Percentiles rank a stretch among this genome's conserved stretches.
phyloP scores from a whole-genome alignment of 2,329 filamentous ascomycete genomes.

The Berkeleyomyces rouxiae region DNA sequence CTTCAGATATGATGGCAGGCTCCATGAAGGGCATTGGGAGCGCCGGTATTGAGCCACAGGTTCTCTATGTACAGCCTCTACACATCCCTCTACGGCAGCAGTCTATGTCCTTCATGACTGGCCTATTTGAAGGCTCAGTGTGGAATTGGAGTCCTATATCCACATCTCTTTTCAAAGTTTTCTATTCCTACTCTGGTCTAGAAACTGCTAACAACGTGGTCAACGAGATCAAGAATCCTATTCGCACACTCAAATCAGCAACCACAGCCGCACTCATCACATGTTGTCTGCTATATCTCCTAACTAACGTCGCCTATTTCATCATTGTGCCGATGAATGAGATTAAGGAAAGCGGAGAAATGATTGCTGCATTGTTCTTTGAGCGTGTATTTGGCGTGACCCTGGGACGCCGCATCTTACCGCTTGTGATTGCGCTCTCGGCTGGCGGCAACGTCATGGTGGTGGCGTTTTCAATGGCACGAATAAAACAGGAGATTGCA shows the following conservation, averaged over 20 bases:
- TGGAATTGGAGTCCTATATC: slow-evolving; percentile 55
- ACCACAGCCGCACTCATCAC: slow-evolving; percentile 43
- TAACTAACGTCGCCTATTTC: slow-evolving; percentile 47
- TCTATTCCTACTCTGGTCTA: slow-evolving; percentile 52
- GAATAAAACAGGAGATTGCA: slow-evolving; percentile 57
- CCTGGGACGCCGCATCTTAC: slow-evolving; percentile 40
- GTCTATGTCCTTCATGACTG: slow-evolving; percentile 27
- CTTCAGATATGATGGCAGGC: not conserved
- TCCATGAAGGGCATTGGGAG: not conserved
- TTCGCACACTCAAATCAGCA: slow-evolving; percentile 47
- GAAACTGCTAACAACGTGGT: slow-evolving; percentile 54
- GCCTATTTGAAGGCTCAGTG: slow-evolving; percentile 45
- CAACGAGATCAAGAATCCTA: slow-evolving; percentile 53
- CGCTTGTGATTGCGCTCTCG: slow-evolving; percentile 48
- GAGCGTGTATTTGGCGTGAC: slow-evolving; percentile 42
- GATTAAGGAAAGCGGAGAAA: slow-evolving; percentile 47
- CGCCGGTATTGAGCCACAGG: not conserved
- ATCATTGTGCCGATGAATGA: slow-evolving; percentile 50
- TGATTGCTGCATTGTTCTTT: slow-evolving; percentile 53
- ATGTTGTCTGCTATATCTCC: slow-evolving; percentile 46
- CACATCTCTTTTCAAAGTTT: slow-evolving; percentile 50
- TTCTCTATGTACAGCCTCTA: no score
- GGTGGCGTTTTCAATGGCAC: slow-evolving; percentile 50
- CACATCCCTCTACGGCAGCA: not conserved
- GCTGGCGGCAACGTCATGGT: slow-evolving; percentile 59